These are phyloP conservation scores for Cryptococcus hybrid DNA, from an alignment of 1,284 basidiomycete species.

Conservation along the genomic window DNA sequence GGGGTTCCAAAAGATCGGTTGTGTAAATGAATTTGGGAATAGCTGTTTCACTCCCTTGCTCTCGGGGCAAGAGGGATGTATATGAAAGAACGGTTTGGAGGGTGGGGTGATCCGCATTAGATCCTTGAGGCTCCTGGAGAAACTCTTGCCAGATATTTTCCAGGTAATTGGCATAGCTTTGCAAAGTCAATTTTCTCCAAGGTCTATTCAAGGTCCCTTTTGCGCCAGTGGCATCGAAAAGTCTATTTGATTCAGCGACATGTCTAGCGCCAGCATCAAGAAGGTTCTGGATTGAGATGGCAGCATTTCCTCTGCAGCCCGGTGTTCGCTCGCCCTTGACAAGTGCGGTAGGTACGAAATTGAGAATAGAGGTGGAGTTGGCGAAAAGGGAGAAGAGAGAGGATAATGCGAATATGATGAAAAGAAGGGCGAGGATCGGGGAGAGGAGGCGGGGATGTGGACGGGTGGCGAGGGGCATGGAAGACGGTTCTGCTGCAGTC, in stretches of 20 bases:
- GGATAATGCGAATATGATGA: not conserved
- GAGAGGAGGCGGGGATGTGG: not conserved
- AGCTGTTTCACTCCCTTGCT: not conserved
- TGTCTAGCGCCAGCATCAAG: not conserved
- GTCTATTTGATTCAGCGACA: not conserved
- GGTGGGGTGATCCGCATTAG: not conserved
- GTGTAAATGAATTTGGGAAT: constrained; percentile 22
- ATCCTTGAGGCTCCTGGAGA: not conserved
- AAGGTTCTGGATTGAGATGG: not conserved
- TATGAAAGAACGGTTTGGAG: not conserved
- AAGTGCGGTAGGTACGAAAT: too few relatives aligned
- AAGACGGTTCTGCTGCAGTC: not conserved
- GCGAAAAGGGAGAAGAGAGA: not conserved
- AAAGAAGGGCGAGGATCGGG: not conserved
- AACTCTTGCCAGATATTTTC: constrained; percentile 7
- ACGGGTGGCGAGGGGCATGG: not conserved
- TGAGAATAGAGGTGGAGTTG: too few relatives aligned
- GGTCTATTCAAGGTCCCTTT: constrained; percentile 7
- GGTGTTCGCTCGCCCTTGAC: too few relatives aligned
- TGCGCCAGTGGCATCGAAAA: not conserved
- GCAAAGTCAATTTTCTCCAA: constrained; percentile 1
- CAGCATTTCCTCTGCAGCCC: too few relatives aligned
- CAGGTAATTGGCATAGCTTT: constrained; percentile 7
- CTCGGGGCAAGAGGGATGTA: constrained; percentile 4
- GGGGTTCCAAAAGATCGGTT: constrained; percentile 15